Evolutionary conservation across 345 rosid genomes (phyloP).

Genomic region (Bruguiera parviflora): DNA sequence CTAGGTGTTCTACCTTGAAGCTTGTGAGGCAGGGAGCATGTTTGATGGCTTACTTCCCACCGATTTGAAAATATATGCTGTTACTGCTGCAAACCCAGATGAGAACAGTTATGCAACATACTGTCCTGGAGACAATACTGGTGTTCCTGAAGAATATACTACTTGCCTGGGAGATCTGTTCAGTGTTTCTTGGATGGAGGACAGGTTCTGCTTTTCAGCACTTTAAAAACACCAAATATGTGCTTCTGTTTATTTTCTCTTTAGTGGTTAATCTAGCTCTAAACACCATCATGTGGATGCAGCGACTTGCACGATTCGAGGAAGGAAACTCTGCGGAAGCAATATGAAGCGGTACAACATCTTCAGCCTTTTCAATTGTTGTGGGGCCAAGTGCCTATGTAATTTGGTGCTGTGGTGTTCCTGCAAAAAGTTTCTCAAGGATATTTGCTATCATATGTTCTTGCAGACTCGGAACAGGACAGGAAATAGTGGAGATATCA

Average conservation of each 20-base stretch:
- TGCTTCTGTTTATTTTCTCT: too few species aligned
- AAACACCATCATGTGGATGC: conserved; percentile 1
- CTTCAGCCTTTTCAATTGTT: background rate
- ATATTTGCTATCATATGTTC: background rate
- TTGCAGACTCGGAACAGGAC: conserved; percentile 46
- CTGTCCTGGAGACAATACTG: conserved; percentile 32
- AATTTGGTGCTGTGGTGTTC: too few species aligned
- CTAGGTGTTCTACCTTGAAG: conserved; percentile 61
- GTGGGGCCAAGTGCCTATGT: background rate
- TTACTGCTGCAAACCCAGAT: conserved; percentile 54
- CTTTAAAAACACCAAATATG: background rate
- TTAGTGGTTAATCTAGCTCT: too few species aligned
- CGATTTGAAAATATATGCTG: conserved; percentile 39
- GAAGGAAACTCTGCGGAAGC: conserved; percentile 51
- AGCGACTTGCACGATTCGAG: conserved; percentile 52
- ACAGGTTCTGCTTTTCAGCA: conserved; percentile 40
- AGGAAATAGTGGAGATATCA: conserved; percentile 10
- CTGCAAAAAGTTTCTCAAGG: too few species aligned
- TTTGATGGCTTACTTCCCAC: conserved; percentile 51
- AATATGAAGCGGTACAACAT: conserved; percentile 37
- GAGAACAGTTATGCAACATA: conserved; percentile 57
- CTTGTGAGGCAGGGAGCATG: conserved; percentile 70
- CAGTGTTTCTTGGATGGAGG: conserved; percentile 82
- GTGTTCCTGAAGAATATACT: conserved; percentile 22
- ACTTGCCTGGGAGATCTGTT: conserved; percentile 67